Base-by-base conservation (phyloP, 257 asterid genomes). In the Fraxinus anomala region DNA sequence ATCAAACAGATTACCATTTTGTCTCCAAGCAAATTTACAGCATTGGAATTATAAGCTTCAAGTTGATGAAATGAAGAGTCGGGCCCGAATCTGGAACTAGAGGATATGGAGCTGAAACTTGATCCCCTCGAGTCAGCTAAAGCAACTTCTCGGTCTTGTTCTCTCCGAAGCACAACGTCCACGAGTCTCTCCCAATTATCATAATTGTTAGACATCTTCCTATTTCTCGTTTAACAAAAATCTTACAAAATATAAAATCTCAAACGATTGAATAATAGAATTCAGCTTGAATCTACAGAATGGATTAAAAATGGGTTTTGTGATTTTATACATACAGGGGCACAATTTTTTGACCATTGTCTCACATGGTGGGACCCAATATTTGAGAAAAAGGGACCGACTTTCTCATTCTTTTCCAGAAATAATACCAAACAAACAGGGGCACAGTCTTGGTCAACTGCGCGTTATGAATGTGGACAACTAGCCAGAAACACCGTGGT, bases 1-100 rank as follows among this genome's bases (percentile, higher is more conserved):
- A 40, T 40, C 47, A 2, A 9, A 40, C 47, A 2, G 47, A 40
- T 10, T 49, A 49, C 93, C 93, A 76, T 68, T 83, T 77, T 82
- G 74, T 70, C 85, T 17, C 82, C 68, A 31, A 88, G 79, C 56
- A 88, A 88, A 21, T 59, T 19, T n/a, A 59, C 30, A 59, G 4
- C 2, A n/a, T n/a, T 7, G 24, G 30, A 47, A 47, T 47, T 14
- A 44, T 44, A 12, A 2, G 51, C 66, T 7, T 56, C 66, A 59
- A 59, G 67, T 59, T 19, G 67, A 59, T 2, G 6, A 14, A 47
- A 47, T 47, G 56, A 14, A 47, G 47, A 13, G 63, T 65, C 87
- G 80, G 76, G 0, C 78, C 74, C 17, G 42, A 6, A 28, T 80
- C 82, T 68, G 40, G 34, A 68, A 44, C 76, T 31, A 19, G 77